Percentiles rank a stretch among this genome's conserved stretches.
phyloP scores from a whole-genome alignment of 2,329 filamentous ascomycete species.

The Metarhizium robertsii region DNA sequence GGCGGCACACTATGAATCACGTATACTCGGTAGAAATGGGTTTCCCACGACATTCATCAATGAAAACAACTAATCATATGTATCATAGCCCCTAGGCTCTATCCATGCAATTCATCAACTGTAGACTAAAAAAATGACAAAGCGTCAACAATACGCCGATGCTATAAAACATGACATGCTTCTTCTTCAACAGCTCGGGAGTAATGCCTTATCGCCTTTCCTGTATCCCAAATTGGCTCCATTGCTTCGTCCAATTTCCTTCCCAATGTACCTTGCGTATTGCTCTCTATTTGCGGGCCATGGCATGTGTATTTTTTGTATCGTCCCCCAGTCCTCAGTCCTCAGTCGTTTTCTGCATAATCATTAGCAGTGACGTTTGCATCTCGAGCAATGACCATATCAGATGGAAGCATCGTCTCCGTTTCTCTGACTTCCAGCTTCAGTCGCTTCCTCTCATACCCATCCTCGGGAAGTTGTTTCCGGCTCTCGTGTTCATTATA shows the following conservation, averaged over 20 bases:
- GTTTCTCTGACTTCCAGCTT: background rate
- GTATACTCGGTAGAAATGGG: too few species aligned
- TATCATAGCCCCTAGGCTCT: slow-evolving; percentile 12
- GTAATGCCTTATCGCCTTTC: slow-evolving; percentile 5
- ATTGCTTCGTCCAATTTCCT: background rate
- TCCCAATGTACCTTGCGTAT: background rate
- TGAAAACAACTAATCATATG: background rate
- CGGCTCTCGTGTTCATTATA: background rate
- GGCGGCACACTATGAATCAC: too few species aligned
- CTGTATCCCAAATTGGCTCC: slow-evolving; percentile 6
- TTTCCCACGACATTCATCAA: too few species aligned
- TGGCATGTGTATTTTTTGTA: background rate
- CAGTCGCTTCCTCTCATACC: background rate
- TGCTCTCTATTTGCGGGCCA: slow-evolving; percentile 1
- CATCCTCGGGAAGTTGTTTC: background rate
- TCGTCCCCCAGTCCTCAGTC: background rate
- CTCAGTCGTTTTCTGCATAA: background rate
- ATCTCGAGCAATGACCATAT: background rate
- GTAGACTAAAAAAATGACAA: slow-evolving; percentile 8
- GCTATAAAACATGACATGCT: slow-evolving; percentile 8
- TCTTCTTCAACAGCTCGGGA: background rate
- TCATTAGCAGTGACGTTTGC: background rate
- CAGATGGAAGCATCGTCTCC: background rate
- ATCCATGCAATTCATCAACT: slow-evolving; percentile 16
- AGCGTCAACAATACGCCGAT: slow-evolving; percentile 10